A percentile compares a stretch with the other conserved stretches of the same genome.
These are phyloP conservation scores for Claviceps sp. DNA, from an alignment of 2,329 filamentous ascomycete genomes.

Conservation along the genomic window DNA sequence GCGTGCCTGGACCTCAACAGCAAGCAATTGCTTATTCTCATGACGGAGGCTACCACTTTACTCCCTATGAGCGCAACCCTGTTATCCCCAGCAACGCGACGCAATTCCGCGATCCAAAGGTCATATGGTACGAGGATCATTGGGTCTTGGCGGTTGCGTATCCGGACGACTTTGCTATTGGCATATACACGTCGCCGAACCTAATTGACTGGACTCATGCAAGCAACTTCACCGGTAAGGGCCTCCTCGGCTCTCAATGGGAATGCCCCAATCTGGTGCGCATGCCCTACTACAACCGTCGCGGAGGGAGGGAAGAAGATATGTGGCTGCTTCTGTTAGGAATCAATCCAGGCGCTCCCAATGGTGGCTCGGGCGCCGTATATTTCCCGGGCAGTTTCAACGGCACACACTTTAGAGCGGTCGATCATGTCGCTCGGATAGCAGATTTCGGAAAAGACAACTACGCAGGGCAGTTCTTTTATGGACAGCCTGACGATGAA, in stretches of 20 bases:
- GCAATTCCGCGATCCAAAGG: constrained; percentile 54
- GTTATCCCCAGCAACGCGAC: constrained; percentile 40
- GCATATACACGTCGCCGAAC: constrained; percentile 47
- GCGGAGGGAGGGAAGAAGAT: constrained; percentile 14
- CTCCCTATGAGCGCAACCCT: constrained; percentile 45
- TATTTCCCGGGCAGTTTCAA: constrained; percentile 49
- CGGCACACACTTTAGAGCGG: constrained; percentile 43
- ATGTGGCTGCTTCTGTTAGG: constrained; percentile 34
- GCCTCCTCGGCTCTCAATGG: constrained; percentile 41
- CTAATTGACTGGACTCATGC: constrained; percentile 40
- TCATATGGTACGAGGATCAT: constrained; percentile 40
- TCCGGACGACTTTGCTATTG: constrained; percentile 36
- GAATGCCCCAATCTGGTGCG: constrained; percentile 50
- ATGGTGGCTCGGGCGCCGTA: constrained; percentile 40
- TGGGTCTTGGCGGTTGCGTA: constrained; percentile 48
- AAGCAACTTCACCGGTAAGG: constrained; percentile 41
- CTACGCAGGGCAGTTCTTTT: constrained; percentile 23
- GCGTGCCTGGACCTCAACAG: constrained; percentile 22
- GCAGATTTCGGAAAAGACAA: constrained; percentile 24
- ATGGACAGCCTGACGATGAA: constrained; percentile 11
- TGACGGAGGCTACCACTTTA: constrained; percentile 49
- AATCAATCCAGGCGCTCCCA: constrained; percentile 43
- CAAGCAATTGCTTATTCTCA: constrained; percentile 49
- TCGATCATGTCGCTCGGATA: constrained; percentile 15
- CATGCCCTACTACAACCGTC: constrained; percentile 31